phyloP scores from a whole-genome alignment of 2,329 filamentous ascomycete species.

The Arachnomyces sp. region DNA sequence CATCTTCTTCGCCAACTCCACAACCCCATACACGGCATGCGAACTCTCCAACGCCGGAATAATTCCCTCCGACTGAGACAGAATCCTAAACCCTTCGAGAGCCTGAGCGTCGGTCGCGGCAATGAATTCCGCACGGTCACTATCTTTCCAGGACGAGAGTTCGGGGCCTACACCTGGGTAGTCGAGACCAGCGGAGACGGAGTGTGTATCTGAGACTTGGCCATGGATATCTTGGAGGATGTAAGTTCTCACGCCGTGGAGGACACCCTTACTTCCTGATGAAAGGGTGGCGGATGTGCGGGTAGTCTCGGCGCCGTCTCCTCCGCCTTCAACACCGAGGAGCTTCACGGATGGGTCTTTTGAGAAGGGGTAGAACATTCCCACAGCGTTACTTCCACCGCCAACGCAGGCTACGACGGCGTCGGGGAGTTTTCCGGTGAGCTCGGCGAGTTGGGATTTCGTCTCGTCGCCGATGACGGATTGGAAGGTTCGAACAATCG shows the following conservation, averaged over 20 bases:
- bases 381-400: conserved; percentile 86
- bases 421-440: conserved; percentile 82
- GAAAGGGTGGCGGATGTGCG: conserved; percentile 83
- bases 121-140: conserved; percentile 73
- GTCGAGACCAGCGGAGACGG: conserved; percentile 89
- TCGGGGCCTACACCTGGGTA: conserved; percentile 96
- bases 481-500: conserved; percentile 95
- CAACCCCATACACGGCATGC: conserved; percentile 81
- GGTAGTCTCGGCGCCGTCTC: conserved; percentile 78
- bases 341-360: conserved; percentile 78
- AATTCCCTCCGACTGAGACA: conserved; percentile 87
- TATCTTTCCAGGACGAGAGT: conserved; percentile 88
- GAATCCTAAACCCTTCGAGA: conserved; percentile 73
- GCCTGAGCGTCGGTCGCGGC: conserved; percentile 88
- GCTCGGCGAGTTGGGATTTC: conserved; percentile 78
- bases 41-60: conserved; percentile 92
- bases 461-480: conserved; percentile 93
- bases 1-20: conserved; percentile 91
- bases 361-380: conserved; percentile 97
- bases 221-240: conserved; percentile 87
- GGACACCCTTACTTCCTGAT: conserved; percentile 79
- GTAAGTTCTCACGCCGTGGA: conserved; percentile 94
- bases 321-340: conserved; percentile 88
- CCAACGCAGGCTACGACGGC: conserved; percentile 95
- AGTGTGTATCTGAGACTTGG: conserved; percentile 92